Evolutionary conservation across 768 basidiomycete species (phyloP), one percentile per base, ranked within the genome.

Genomic region (Aureoboletus auriporus): DNA sequence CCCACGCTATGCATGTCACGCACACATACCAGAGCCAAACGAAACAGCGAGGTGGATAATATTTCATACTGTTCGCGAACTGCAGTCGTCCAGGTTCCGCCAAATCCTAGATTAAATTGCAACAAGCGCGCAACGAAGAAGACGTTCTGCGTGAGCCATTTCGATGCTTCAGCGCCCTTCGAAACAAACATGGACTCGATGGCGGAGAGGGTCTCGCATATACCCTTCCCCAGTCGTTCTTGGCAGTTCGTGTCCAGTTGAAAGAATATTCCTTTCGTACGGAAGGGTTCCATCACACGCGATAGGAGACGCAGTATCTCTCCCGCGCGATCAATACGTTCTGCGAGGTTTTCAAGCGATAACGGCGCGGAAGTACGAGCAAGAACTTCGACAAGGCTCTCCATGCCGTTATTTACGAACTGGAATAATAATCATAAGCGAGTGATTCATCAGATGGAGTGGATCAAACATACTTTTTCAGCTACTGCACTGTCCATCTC

Each of bases 341-440:
- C 71, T 7, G 56, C 53, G 13, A 74, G 58, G 35, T 63, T 65
- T 30, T 63, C 47, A 35, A 62, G 53, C 44, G 66, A 58, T 20
- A 62, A 43, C 29, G 52, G 46, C 27, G 54, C 23, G 51, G 67
- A 53, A 33, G 67, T 44, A 37, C 60, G 75, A 60, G 39, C 64
- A 48, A 53, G 86, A 64, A 83, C 73, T 33, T 82, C 78, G 6
- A 76, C 74, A 14, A 89, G 79, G 53, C 80, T 80, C 46, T 75
- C 75, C 36, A 90, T 69, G 1, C 89, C 88, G 31, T 81, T 86
- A 52, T 86, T 86, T 49, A 89, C 75, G 57, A 91, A 86, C 86
- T 90, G 41, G 0, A 51, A 23, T 30, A 2, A 27, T 1, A 4
- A 33, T 39, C 13, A 29, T 34, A 39, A 26, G 29, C 13, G n/a